Conservation (phyloP, 345 rosid genomes). For the Jatropha curcas region DNA sequence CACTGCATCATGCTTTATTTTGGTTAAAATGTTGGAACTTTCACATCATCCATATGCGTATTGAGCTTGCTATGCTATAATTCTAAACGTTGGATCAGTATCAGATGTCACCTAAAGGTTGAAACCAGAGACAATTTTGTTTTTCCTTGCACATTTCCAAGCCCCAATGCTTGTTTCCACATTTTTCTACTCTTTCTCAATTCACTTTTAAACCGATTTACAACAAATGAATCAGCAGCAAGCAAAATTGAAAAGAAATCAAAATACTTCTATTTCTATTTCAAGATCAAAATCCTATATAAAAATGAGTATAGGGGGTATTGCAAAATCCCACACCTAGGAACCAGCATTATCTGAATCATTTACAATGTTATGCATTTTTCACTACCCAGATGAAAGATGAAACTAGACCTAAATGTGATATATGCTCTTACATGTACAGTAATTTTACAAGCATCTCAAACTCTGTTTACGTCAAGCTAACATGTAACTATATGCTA, state of each 20-base stretch:
- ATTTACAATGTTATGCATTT: too few relatives aligned
- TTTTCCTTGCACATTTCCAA: neutral
- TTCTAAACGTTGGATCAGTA: neutral
- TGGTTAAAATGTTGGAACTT: neutral
- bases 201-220: neutral
- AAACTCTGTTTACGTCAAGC: neutral
- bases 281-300: neutral
- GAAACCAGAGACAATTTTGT: neutral
- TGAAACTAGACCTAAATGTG: neutral
- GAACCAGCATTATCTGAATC: neutral
- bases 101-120: neutral
- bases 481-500: neutral
- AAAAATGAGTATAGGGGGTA: neutral
- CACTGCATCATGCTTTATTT: neutral
- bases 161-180: neutral
- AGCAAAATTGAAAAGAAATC: neutral
- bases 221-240: neutral
- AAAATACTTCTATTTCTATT: too few relatives aligned
- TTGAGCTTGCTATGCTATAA: neutral
- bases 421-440: neutral
- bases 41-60: neutral
- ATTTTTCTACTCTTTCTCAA: neutral
- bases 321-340: neutral
- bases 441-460: neutral
- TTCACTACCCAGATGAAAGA: neutral